Percentiles rank a stretch among this genome's conserved stretches.
Conservation (phyloP, 495 filamentous ascomycete genomes). For the Hyaloscypha variabilis region DNA sequence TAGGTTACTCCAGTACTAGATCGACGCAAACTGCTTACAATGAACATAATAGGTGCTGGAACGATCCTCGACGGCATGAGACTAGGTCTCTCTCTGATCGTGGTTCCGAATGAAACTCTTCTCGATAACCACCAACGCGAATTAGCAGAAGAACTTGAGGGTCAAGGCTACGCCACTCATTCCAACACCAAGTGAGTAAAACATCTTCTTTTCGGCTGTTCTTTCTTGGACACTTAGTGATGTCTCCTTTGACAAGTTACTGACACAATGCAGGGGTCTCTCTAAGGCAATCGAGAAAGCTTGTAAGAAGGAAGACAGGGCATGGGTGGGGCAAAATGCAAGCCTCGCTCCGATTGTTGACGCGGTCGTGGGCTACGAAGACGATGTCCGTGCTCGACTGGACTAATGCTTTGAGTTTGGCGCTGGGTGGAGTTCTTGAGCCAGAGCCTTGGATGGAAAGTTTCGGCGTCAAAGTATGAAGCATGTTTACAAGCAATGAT, state of each 20-base stretch:
- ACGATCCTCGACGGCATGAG: constrained; percentile 84
- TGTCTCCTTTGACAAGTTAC: background rate
- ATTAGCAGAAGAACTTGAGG: constrained; percentile 71
- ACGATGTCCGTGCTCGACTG: constrained; percentile 20
- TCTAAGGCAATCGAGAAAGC: constrained; percentile 17
- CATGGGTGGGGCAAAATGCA: constrained; percentile 10
- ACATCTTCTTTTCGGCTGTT: background rate
- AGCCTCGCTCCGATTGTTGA: constrained; percentile 19
- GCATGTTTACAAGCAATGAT: background rate
- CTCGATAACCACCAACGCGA: constrained; percentile 93
- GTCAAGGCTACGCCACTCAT: constrained; percentile 48
- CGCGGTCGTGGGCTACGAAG: constrained; percentile 22
- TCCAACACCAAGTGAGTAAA: constrained; percentile 18
- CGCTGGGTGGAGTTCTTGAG: background rate
- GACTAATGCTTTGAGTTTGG: constrained; percentile 11
- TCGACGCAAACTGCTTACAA: constrained; percentile 23
- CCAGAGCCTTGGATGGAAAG: no score
- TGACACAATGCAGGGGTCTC: constrained; percentile 19
- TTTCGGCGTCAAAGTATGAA: background rate
- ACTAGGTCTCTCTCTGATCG: constrained; percentile 66
- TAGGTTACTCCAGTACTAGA: no score
- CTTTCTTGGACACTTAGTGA: background rate
- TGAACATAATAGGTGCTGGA: constrained; percentile 72
- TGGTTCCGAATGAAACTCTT: constrained; percentile 81
- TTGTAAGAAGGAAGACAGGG: constrained; percentile 3